These are phyloP conservation scores for Pseudogymnoascus sp. DNA, from an alignment of 2,329 filamentous ascomycete genomes.

Conservation along the genomic window DNA sequence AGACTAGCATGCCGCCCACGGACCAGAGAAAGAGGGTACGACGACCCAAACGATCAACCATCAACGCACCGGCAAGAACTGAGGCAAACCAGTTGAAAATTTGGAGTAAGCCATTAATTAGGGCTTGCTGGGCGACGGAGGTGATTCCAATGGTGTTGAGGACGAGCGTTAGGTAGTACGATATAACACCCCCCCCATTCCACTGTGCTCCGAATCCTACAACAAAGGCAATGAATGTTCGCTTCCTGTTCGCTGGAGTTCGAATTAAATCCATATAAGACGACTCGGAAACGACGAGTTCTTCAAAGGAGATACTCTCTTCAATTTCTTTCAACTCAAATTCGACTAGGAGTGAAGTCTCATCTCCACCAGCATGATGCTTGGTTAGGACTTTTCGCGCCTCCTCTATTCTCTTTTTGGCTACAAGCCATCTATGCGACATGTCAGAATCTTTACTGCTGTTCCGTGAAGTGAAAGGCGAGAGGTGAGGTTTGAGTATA, in stretches of 20 bases:
- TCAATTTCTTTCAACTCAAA: conserved; percentile 43
- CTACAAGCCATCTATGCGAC: conserved; percentile 41
- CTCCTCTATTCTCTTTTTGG: conserved; percentile 42
- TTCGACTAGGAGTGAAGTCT: conserved; percentile 35
- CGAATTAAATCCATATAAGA: conserved; percentile 31
- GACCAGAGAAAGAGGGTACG: conserved; percentile 17
- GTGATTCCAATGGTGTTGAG: conserved; percentile 20
- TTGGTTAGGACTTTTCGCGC: conserved; percentile 44
- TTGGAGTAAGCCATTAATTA: conserved; percentile 17
- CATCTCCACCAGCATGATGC: conserved; percentile 42
- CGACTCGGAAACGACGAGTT: conserved; percentile 28
- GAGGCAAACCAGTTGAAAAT: conserved; percentile 18
- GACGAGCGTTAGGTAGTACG: conserved; percentile 19
- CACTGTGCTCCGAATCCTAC: conserved; percentile 20
- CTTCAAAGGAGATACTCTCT: conserved; percentile 37
- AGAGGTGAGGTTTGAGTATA: not conserved
- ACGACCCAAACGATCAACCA: conserved; percentile 18
- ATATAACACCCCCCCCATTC: conserved; percentile 20
- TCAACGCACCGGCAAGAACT: conserved; percentile 15
- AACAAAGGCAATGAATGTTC: conserved; percentile 18
- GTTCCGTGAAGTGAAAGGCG: not conserved
- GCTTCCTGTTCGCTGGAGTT: conserved; percentile 17
- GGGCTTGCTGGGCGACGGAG: conserved; percentile 13
- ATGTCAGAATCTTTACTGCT: conserved; percentile 39
- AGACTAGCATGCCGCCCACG: conserved; percentile 14